These are phyloP conservation scores for Cutaneotrichosporon spelunceum DNA, from an alignment of 1,284 basidiomycete species.

Conservation along the genomic window DNA sequence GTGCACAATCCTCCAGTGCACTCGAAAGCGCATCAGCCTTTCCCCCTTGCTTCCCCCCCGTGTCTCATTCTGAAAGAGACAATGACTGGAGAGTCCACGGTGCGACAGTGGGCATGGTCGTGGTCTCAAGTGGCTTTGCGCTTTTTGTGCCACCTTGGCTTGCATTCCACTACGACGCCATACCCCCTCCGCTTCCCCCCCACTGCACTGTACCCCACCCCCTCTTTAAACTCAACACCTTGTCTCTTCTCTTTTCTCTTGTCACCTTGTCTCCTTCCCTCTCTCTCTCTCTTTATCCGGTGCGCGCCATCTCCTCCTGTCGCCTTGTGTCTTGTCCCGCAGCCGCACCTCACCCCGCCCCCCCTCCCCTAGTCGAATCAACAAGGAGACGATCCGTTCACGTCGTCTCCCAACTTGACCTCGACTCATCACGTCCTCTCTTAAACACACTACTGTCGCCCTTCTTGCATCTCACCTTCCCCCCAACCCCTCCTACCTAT, in stretches of 20 bases:
- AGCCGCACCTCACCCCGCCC: too few relatives aligned
- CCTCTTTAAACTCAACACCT: not conserved
- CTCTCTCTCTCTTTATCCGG: not conserved
- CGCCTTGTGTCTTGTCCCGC: not conserved
- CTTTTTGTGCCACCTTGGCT: not conserved
- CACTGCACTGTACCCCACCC: not conserved
- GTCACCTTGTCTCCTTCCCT: not conserved
- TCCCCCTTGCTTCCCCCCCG: too few relatives aligned
- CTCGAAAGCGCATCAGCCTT: not conserved
- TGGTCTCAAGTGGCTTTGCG: not conserved
- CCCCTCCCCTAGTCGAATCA: not conserved
- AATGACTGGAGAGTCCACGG: not conserved
- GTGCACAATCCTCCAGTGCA: not conserved
- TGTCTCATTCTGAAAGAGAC: not conserved
- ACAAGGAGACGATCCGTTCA: not conserved
- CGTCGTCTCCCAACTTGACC: not conserved
- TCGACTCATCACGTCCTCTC: not conserved
- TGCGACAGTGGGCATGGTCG: too few relatives aligned
- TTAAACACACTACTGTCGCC: constrained; percentile 1
- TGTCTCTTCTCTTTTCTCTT: not conserved
- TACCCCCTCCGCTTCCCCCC: not conserved
- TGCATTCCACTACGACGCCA: not conserved
- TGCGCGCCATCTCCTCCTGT: not conserved
- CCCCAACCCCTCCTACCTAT: not conserved
- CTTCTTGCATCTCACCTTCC: not conserved